phyloP scores from a whole-genome alignment of 2,329 filamentous ascomycete species.

The Exophiala oligosperma region DNA sequence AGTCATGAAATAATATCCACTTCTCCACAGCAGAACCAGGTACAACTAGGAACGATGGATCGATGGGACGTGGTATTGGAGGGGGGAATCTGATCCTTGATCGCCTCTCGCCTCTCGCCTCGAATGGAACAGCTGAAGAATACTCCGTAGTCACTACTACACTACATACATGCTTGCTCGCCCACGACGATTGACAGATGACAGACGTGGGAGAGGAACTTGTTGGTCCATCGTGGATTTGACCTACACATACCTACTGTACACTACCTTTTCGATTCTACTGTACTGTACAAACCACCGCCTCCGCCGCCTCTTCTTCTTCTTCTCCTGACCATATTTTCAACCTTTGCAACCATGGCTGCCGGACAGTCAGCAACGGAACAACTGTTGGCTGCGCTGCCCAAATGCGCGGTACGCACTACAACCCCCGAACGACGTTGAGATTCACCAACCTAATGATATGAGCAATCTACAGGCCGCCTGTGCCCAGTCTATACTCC shows the following conservation, averaged over 20 bases:
- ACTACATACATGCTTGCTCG: no score
- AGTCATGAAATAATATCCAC: background rate
- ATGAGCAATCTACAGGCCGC: background rate
- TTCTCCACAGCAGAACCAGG: background rate
- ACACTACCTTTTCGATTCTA: no score
- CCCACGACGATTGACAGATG: no score
- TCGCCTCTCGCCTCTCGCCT: background rate
- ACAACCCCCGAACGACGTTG: background rate
- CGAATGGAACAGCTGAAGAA: no score
- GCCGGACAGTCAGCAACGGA: background rate
- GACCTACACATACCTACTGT: no score
- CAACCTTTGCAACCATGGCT: background rate
- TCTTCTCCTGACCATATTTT: background rate
- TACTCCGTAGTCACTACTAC: no score
- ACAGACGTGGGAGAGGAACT: no score
- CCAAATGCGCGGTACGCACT: background rate
- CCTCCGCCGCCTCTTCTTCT: background rate
- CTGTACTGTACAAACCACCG: background rate
- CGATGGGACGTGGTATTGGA: background rate
- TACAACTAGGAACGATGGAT: background rate
- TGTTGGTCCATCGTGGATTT: no score
- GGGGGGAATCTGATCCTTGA: background rate
- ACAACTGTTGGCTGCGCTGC: background rate
- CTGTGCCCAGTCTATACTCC: slow-evolving; percentile 11
- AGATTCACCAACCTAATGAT: background rate